A percentile compares a stretch with the other conserved stretches of the same genome.
Conservation (phyloP, 768 basidiomycete genomes). For the Artomyces pyxidatus region DNA sequence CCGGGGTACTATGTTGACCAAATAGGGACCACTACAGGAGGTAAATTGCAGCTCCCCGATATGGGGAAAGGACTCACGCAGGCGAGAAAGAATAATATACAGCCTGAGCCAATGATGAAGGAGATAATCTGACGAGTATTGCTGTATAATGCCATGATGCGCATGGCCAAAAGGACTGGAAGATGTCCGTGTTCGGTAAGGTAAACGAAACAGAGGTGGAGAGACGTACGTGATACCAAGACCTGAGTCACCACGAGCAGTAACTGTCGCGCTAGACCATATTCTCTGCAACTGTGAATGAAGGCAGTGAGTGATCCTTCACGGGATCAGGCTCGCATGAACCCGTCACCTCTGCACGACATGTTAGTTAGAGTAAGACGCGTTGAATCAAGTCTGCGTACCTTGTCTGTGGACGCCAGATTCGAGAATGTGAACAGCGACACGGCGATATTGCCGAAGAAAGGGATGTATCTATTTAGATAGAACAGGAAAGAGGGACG, state of each 20-base stretch:
- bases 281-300: slow-evolving; percentile 33
- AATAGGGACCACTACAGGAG: slow-evolving; percentile 36
- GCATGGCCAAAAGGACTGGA: slow-evolving; percentile 36
- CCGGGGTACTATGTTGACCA: slow-evolving; percentile 22
- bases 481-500: slow-evolving; percentile 37
- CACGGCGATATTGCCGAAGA: slow-evolving; percentile 27
- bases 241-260: slow-evolving; percentile 37
- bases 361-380: neutral
- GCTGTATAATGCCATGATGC: slow-evolving; percentile 43
- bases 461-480: slow-evolving; percentile 40
- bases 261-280: slow-evolving; percentile 32
- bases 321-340: too few species aligned
- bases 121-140: slow-evolving; percentile 30
- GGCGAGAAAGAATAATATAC: slow-evolving; percentile 24
- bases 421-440: slow-evolving; percentile 15
- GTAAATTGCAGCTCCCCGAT: neutral
- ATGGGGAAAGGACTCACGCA: slow-evolving; percentile 29
- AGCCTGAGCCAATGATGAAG: slow-evolving; percentile 27
- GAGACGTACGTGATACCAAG: slow-evolving; percentile 35
- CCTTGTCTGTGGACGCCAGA: slow-evolving; percentile 7
- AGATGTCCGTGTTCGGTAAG: neutral
- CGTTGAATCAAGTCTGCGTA: neutral
- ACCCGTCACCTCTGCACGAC: too few species aligned
- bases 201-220: neutral
- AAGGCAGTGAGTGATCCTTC: too few species aligned